Percentiles rank a stretch among this genome's conserved stretches.
Conservation (phyloP, 2,329 filamentous ascomycete genomes). For the Ascomycota sp. region DNA sequence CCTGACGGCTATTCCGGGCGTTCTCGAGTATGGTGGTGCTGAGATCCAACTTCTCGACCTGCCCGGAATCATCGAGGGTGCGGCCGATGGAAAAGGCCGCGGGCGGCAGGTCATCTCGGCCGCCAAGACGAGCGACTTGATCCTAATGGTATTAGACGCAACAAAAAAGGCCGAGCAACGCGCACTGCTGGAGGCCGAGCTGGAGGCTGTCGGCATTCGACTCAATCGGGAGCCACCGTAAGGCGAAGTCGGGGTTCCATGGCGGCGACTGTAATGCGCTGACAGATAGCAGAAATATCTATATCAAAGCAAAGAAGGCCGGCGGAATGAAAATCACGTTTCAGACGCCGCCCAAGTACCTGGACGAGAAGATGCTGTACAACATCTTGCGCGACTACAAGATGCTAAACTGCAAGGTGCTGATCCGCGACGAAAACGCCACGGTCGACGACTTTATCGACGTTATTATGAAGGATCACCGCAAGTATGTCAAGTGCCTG, state of each 20-base stretch:
- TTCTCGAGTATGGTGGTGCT: slow-evolving; percentile 90
- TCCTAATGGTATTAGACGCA: slow-evolving; percentile 91
- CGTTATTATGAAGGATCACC: slow-evolving; percentile 96
- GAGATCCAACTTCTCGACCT: slow-evolving; percentile 97
- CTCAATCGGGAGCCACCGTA: slow-evolving; percentile 81
- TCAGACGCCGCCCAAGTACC: slow-evolving; percentile 63
- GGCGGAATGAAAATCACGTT: slow-evolving; percentile 99
- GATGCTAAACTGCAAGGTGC: slow-evolving; percentile 90
- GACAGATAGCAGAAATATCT: slow-evolving; percentile 54
- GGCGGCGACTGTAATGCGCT: slow-evolving; percentile 1
- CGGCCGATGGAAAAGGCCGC: slow-evolving; percentile 84
- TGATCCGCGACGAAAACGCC: slow-evolving; percentile 83
- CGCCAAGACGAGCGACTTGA: slow-evolving; percentile 92
- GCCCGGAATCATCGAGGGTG: slow-evolving; percentile 95
- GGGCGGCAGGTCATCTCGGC: slow-evolving; percentile 93
- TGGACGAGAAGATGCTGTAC: slow-evolving; percentile 96
- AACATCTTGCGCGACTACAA: slow-evolving; percentile 98
- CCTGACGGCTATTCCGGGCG: slow-evolving; percentile 87
- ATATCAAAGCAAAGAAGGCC: slow-evolving; percentile 85
- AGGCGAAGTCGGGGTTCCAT: slow-evolving; percentile 15
- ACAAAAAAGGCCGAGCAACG: slow-evolving; percentile 93
- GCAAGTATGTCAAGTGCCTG: slow-evolving; percentile 86
- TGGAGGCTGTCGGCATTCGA: slow-evolving; percentile 88
- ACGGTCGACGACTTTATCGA: slow-evolving; percentile 98
- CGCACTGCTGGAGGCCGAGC: slow-evolving; percentile 69